Conservation (phyloP, 768 basidiomycete species). For the Botryobasidium botryosum region DNA sequence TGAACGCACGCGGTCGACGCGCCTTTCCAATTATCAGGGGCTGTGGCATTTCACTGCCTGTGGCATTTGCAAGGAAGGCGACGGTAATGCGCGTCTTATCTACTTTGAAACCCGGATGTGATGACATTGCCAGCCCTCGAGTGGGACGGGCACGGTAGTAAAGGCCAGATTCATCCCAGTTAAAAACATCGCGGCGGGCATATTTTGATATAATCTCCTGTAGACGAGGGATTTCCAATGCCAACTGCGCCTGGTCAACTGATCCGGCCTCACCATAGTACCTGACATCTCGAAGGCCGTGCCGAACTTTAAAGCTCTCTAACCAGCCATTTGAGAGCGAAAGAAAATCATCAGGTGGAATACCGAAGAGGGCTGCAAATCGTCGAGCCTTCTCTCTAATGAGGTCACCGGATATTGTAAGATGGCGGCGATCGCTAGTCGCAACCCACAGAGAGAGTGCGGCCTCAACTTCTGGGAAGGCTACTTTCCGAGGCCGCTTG, state of each 20-base stretch:
- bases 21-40: constrained; percentile 1
- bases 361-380: background rate
- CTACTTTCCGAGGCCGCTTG: constrained; percentile 2
- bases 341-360: background rate
- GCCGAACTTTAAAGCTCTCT: no score
- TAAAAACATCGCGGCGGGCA: constrained; percentile 1
- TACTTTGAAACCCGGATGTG: background rate
- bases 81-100: background rate
- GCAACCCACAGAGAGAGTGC: background rate
- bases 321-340: background rate
- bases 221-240: background rate
- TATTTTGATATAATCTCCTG: background rate
- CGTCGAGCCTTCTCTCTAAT: background rate
- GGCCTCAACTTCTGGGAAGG: constrained; percentile 2
- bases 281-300: background rate
- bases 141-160: constrained; percentile 1
- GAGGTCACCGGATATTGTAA: background rate
- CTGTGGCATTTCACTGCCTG: background rate
- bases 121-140: constrained; percentile 2
- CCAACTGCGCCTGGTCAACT: background rate
- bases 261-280: constrained; percentile 7
- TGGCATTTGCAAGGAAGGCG: background rate
- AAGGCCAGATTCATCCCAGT: constrained; percentile 7
- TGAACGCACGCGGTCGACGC: background rate
- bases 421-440: background rate